Base-by-base conservation (phyloP, 2,329 filamentous ascomycete genomes). In the Penicillium rolfsii region DNA sequence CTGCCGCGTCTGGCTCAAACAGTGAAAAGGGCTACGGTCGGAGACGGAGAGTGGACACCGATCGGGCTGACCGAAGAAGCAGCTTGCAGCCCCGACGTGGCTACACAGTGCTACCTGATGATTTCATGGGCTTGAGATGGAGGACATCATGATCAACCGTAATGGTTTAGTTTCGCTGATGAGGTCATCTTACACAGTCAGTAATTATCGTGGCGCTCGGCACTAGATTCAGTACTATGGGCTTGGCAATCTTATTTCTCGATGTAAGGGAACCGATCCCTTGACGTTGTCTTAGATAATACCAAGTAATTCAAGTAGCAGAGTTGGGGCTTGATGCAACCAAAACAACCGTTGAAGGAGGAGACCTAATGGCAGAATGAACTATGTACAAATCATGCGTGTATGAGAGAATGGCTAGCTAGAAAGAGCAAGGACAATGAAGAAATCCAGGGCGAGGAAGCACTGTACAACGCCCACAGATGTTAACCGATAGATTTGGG, bases 341-440 rank as follows among this genome's bases (percentile, higher is more conserved):
- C 16, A 35, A 22, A 33, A 35, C 30, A 19, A 35, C 9, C 9
- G 19, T 4, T 35, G n/a, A 50, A 22, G 48, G 35, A 22, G 22
- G 24, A 55, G 40, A 40, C 12, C 9, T 16, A 55, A 36, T 55
- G 26, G 28, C 52, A 22, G 22, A 26, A n/a, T 30, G 41, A 52
- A 28, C 28, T 65, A 65, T 65, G 61, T 65, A 63, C 63, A 65
- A 26, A 58, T 65, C 58, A 55, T 61, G 58, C 53, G 52, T 53
- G 52, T 55, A 57, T 65, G 52, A 57, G 56, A 14, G 26, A 54
- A 38, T 43, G 22, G 24, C 38, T 24, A 54, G 35, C 43, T 40
- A 16, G 6, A 28, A 3, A 40, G 50, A 16, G 40, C 12, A 52
- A 14, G 5, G 22, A 38, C 36, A 38, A 38, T 50, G 50, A 49